phyloP scores from a whole-genome alignment of 495 filamentous ascomycete genomes.

The Amphirosellinia nigrospora region DNA sequence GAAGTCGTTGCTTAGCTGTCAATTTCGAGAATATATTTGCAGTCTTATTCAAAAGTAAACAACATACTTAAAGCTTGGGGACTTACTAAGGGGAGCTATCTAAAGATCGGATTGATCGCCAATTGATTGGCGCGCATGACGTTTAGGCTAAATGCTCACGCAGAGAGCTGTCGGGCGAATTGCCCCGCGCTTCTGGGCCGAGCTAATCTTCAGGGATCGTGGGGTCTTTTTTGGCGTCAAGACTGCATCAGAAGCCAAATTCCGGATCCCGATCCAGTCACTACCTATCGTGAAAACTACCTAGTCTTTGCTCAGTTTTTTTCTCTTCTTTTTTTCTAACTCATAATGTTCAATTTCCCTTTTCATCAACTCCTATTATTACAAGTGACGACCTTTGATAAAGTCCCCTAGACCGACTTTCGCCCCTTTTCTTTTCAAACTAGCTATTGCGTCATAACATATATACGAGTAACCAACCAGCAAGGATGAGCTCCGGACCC shows the following conservation, averaged over 20 bases:
- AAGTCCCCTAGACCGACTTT: not conserved
- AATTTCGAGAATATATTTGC: too few relatives aligned
- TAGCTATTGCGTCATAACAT: not conserved
- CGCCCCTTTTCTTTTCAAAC: not conserved
- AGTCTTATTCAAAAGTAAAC: not conserved
- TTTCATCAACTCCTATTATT: not conserved
- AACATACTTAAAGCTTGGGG: not conserved
- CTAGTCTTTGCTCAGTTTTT: not conserved
- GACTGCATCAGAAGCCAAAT: not conserved
- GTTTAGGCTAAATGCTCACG: slow-evolving; percentile 24
- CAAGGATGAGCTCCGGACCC: slow-evolving; percentile 57
- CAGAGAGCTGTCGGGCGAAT: slow-evolving; percentile 14
- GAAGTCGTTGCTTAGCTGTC: too few relatives aligned
- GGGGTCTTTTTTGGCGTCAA: slow-evolving; percentile 12
- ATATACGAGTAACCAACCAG: slow-evolving; percentile 11
- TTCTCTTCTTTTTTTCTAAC: not conserved
- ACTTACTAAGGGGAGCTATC: too few relatives aligned
- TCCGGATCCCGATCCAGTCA: not conserved
- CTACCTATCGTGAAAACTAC: slow-evolving; percentile 11
- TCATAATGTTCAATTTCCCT: slow-evolving; percentile 6
- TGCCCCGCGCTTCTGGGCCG: slow-evolving; percentile 20
- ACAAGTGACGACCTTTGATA: not conserved
- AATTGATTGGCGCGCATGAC: slow-evolving; percentile 18
- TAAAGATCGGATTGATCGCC: not conserved
- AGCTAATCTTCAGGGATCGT: slow-evolving; percentile 7